A percentile compares a stretch with the other conserved stretches of the same genome.
Conservation (phyloP, 192 early-diverging fungal genomes). For the Linnemannia schmuckeri region DNA sequence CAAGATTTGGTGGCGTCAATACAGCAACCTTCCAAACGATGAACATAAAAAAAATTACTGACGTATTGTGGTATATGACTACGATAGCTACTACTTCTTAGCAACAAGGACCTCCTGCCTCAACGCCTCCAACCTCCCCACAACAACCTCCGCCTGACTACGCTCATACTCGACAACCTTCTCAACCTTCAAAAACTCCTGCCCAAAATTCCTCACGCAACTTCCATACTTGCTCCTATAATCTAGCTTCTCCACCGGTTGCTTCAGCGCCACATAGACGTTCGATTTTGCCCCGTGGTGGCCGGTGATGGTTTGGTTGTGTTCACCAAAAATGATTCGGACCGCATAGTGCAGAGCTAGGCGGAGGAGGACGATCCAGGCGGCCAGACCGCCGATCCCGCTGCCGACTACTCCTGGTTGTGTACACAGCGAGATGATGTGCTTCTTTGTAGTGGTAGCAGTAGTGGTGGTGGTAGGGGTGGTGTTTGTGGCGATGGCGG, state of each 20-base stretch:
- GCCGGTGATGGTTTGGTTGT: slow-evolving; percentile 60
- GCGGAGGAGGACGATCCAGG: slow-evolving; percentile 54
- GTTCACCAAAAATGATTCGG: slow-evolving; percentile 58
- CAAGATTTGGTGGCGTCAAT: too few species aligned
- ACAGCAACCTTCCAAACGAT: too few species aligned
- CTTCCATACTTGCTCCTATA: slow-evolving; percentile 51
- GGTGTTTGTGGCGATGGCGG: background rate
- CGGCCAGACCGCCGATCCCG: slow-evolving; percentile 59
- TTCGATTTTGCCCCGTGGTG: slow-evolving; percentile 64
- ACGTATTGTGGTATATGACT: too few species aligned
- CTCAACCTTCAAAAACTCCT: slow-evolving; percentile 36
- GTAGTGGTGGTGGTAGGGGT: background rate
- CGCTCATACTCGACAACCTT: slow-evolving; percentile 41
- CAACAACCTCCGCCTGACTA: slow-evolving; percentile 10
- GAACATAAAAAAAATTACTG: too few species aligned
- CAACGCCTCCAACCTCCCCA: slow-evolving; percentile 35
- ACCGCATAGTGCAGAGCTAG: slow-evolving; percentile 31
- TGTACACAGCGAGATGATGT: slow-evolving; percentile 62
- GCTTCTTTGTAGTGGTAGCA: background rate
- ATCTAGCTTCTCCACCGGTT: slow-evolving; percentile 33
- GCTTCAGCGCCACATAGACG: slow-evolving; percentile 57
- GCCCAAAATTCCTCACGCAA: slow-evolving; percentile 15
- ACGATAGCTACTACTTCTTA: background rate
- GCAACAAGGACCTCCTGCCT: background rate
- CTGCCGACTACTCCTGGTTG: slow-evolving; percentile 70